Percentiles rank a stretch among this genome's conserved stretches.
Evolutionary conservation across 805 yeast species (phyloP).

Genomic region (Candida alai): DNA sequence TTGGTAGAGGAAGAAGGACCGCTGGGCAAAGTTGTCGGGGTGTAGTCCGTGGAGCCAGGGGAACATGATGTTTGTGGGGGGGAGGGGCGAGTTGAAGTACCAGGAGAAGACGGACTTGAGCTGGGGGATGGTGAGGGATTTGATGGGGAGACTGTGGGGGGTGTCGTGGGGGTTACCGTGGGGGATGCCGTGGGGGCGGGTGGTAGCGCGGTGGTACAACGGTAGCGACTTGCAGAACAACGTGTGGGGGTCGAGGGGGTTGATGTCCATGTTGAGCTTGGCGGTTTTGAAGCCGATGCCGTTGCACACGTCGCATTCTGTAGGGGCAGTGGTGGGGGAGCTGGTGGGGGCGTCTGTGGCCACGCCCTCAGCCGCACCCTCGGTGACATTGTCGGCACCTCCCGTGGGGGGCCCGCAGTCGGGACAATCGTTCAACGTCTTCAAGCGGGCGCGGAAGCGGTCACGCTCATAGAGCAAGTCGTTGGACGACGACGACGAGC

Average conservation of each 20-base stretch:
- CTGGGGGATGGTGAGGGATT: slow-evolving; percentile 13
- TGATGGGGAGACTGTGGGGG: slow-evolving; percentile 12
- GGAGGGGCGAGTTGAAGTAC: slow-evolving; percentile 43
- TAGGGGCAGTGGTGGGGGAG: too few relatives aligned
- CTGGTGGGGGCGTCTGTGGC: neutral
- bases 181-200: neutral
- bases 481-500: slow-evolving; percentile 38
- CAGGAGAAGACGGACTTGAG: slow-evolving; percentile 24
- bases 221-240: slow-evolving; percentile 12
- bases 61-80: slow-evolving; percentile 66
- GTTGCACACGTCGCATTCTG: slow-evolving; percentile 38
- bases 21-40: slow-evolving; percentile 51
- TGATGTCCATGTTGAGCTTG: slow-evolving; percentile 23
- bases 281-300: slow-evolving; percentile 35
- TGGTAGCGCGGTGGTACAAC: slow-evolving; percentile 1
- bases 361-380: slow-evolving; percentile 5
- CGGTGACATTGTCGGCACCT: neutral
- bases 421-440: slow-evolving; percentile 23
- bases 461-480: slow-evolving; percentile 39
- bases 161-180: neutral
- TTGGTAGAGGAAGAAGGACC: slow-evolving; percentile 39
- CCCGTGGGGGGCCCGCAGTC: too few relatives aligned
- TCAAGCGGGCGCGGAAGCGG: slow-evolving; percentile 37
- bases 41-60: slow-evolving; percentile 91
- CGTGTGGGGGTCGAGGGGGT: slow-evolving; percentile 16